phyloP scores from a whole-genome alignment of 176 grass and related monocot genomes.

The Alopecurus myosuroides region DNA sequence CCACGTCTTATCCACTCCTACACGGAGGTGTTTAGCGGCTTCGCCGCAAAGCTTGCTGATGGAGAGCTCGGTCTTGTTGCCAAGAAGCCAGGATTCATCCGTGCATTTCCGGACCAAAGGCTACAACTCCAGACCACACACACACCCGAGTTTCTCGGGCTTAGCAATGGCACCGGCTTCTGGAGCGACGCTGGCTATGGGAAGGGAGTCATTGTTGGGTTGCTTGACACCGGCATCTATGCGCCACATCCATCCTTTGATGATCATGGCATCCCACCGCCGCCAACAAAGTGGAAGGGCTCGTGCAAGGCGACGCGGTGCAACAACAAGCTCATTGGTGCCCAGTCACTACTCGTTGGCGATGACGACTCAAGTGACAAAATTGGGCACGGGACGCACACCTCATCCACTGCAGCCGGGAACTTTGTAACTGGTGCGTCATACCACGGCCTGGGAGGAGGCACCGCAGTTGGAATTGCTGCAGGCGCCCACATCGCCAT shows the following conservation, averaged over 20 bases:
- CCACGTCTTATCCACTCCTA: slow-evolving; percentile 37
- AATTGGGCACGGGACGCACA: neutral
- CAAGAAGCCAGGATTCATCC: slow-evolving; percentile 6
- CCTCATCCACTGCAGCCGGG: neutral
- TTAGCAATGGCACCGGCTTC: neutral
- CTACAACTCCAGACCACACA: slow-evolving; percentile 31
- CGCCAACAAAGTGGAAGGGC: slow-evolving; percentile 2
- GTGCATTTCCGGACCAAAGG: neutral
- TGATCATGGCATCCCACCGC: neutral
- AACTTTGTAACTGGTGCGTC: neutral
- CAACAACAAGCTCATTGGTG: neutral
- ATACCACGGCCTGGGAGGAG: neutral
- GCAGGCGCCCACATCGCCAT: neutral
- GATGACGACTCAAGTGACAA: neutral
- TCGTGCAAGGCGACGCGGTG: slow-evolving; percentile 1
- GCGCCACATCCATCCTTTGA: slow-evolving; percentile 12
- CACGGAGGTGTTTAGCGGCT: slow-evolving; percentile 32
- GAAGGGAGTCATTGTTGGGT: slow-evolving; percentile 37
- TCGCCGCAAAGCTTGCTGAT: slow-evolving; percentile 26
- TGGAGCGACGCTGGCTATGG: slow-evolving; percentile 21
- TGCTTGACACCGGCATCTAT: slow-evolving; percentile 43
- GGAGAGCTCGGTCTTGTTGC: slow-evolving; percentile 17
- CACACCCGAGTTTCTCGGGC: slow-evolving; percentile 13
- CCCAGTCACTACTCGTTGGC: neutral
- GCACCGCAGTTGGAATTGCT: neutral